Evolutionary conservation across 2,329 filamentous ascomycete genomes (phyloP), one percentile per base, ranked within the genome.

Genomic region (Trichophyton mentagrophytes): DNA sequence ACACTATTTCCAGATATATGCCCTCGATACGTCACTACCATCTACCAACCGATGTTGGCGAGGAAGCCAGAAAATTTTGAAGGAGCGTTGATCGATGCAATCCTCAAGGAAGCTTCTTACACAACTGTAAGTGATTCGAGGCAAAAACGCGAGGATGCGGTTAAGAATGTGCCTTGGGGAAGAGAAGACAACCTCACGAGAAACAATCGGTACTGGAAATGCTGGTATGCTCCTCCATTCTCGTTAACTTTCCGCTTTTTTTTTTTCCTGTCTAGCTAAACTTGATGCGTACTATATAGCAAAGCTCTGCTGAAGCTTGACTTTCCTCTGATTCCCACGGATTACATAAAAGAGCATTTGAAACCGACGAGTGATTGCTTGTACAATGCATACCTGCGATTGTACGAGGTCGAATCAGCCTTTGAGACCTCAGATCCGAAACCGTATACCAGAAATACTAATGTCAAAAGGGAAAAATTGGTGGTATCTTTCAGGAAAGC

Each of bases 1-100:
- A 67, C 69, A 9, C 65, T 80, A 7, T 80, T 81, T 60, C 79
- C 79, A 7, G 77, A 76, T 57, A 77, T 80, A 46, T 74, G 73
- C 60, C 72, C 68, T 22, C 67, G 73, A 9, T 73, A 77, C 65
- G 72, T 80, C 22, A 65, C 64, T 9, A 65, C 67, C 15, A 65
- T 78, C n/a, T 77, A 74, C 61, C 61, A 63, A 40, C 58, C 60
- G 42, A 44, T 64, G 11, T 30, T 13, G 3, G 51, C 49, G 13
- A 36, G 58, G 11, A 13, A 58, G 3, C 17, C 30, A 22, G 15
- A 3, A 9, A 57, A 51, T 4, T 44, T 56, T 22, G 68, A 68
- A 15, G 67, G 68, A 59, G 66, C 70, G n/a, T 69, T 80, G 27
- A 69, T 79, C 17, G 71, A 76, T 15, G 69, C 75, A 47, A 72